These are phyloP conservation scores for Aspergillus sergii DNA, from an alignment of 2,329 filamentous ascomycete species.

Conservation along the genomic window DNA sequence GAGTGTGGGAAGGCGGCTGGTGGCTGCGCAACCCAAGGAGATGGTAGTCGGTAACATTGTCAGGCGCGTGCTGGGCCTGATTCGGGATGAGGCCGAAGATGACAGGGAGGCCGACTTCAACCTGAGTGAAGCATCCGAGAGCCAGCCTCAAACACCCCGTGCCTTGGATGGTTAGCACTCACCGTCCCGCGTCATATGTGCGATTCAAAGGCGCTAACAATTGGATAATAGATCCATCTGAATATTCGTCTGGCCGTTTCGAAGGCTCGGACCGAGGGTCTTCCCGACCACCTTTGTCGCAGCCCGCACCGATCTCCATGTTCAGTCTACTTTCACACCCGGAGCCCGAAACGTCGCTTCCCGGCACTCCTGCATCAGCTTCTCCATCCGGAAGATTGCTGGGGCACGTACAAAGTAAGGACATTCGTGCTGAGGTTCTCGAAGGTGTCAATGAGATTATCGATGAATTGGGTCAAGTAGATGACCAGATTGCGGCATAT, in stretches of 20 bases:
- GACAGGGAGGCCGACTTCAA: slow-evolving; percentile 67
- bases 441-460: slow-evolving; percentile 94
- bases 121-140: slow-evolving; percentile 63
- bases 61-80: slow-evolving; percentile 82
- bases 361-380: slow-evolving; percentile 38
- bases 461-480: slow-evolving; percentile 89
- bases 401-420: slow-evolving; percentile 49
- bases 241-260: slow-evolving; percentile 29
- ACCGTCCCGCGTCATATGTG: not conserved
- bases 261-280: slow-evolving; percentile 37
- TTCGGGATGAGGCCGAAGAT: slow-evolving; percentile 87
- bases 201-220: slow-evolving; percentile 14
- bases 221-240: slow-evolving; percentile 28
- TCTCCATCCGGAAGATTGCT: slow-evolving; percentile 38
- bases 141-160: slow-evolving; percentile 47
- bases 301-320: slow-evolving; percentile 69
- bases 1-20: slow-evolving; percentile 74
- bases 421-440: slow-evolving; percentile 86
- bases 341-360: slow-evolving; percentile 48
- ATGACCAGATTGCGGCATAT: slow-evolving; percentile 87
- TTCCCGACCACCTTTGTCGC: slow-evolving; percentile 63
- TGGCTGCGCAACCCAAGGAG: slow-evolving; percentile 83
- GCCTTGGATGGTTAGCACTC: slow-evolving; percentile 36
- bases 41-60: slow-evolving; percentile 95
- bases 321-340: slow-evolving; percentile 83